Evolutionary conservation across 345 rosid genomes (phyloP).

Genomic region (Cardamine occulta): DNA sequence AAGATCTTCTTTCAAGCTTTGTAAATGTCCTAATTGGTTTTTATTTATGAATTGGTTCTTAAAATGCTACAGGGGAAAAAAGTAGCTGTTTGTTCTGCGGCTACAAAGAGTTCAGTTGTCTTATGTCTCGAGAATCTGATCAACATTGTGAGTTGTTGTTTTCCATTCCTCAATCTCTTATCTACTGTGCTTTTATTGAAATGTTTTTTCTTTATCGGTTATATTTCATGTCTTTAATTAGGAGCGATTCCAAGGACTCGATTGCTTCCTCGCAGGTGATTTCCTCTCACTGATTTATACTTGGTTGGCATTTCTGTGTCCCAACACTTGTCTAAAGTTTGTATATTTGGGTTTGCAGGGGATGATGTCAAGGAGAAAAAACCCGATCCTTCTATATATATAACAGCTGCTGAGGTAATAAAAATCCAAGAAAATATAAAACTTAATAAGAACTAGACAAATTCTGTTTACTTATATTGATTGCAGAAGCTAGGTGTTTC

Average conservation of each 20-base stretch:
- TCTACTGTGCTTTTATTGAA: neutral
- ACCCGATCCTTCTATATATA: slow-evolving; percentile 87
- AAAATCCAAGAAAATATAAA: neutral
- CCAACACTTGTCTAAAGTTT: slow-evolving; percentile 12
- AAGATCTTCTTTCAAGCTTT: slow-evolving; percentile 30
- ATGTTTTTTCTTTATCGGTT: neutral
- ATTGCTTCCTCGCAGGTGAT: slow-evolving; percentile 94
- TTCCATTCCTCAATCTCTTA: neutral
- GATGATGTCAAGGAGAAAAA: slow-evolving; percentile 98
- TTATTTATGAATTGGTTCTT: slow-evolving; percentile 15
- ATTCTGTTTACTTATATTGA: neutral
- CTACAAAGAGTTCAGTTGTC: slow-evolving; percentile 94
- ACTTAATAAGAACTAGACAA: neutral
- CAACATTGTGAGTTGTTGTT: slow-evolving; percentile 57
- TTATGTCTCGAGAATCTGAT: slow-evolving; percentile 90
- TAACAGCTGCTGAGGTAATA: slow-evolving; percentile 75
- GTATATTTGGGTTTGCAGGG: slow-evolving; percentile 48
- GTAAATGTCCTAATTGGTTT: neutral
- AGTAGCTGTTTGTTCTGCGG: slow-evolving; percentile 94
- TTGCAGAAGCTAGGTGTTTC: slow-evolving; percentile 78
- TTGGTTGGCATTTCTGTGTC: slow-evolving; percentile 16
- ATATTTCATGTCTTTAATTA: slow-evolving; percentile 32
- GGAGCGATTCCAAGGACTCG: slow-evolving; percentile 87
- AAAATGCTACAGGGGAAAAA: slow-evolving; percentile 65
- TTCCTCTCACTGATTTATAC: slow-evolving; percentile 18